A percentile compares a stretch with the other conserved stretches of the same genome.
Conservation (phyloP, 441 rosid genomes). For the Erodium moschatum region DNA sequence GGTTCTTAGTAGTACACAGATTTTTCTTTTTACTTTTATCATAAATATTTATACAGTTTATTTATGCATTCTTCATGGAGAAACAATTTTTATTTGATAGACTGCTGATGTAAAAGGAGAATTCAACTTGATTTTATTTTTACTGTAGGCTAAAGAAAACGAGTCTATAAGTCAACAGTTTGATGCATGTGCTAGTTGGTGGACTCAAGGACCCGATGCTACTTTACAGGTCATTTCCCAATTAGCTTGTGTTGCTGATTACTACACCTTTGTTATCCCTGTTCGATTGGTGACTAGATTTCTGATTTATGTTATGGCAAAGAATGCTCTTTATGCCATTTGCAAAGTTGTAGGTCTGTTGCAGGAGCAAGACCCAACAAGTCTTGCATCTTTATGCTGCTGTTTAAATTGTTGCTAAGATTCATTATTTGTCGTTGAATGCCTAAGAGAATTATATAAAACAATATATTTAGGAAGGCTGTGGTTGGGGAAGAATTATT, state of each 20-base stretch:
- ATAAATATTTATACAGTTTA: background rate
- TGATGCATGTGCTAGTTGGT: constrained; percentile 99
- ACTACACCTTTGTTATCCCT: background rate
- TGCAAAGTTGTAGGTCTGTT: too few species aligned
- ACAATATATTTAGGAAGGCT: background rate
- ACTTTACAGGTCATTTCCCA: constrained; percentile 61
- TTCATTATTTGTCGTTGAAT: background rate
- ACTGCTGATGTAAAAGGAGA: too few species aligned
- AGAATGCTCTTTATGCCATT: background rate
- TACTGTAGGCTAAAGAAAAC: constrained; percentile 32
- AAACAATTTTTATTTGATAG: background rate
- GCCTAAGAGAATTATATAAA: background rate
- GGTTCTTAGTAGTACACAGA: background rate
- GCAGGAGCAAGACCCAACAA: background rate
- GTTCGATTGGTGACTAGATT: background rate
- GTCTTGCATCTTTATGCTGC: background rate
- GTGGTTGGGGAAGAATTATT: too few species aligned
- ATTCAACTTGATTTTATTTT: background rate
- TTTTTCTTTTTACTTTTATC: background rate
- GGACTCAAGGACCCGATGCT: constrained; percentile 97
- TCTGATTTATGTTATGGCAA: background rate
- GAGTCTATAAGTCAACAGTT: constrained; percentile 55
- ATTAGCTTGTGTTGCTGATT: constrained; percentile 3
- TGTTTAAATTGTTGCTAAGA: background rate
- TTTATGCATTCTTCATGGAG: background rate